Evolutionary conservation across 2,329 filamentous ascomycete species (phyloP), one percentile per base, ranked within the genome.

Genomic region (Ophiostoma quercus): DNA sequence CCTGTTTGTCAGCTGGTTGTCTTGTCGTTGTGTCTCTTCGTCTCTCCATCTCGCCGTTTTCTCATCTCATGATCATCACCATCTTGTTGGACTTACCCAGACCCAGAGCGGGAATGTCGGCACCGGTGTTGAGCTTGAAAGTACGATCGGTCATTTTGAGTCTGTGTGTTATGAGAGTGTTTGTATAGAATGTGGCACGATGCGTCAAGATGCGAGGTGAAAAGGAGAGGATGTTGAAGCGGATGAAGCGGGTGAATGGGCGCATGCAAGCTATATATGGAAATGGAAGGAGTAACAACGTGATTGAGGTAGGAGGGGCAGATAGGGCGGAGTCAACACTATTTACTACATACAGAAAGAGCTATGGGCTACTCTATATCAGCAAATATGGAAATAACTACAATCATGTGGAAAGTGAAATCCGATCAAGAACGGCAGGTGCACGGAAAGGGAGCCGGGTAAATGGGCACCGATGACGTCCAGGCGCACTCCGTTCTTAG

Each of bases 121-220:
- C 79, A 71, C 87, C 87, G 51, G 83, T 88, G 81, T 90, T 90
- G 74, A 90, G 84, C 76, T 84, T 88, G 79, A 87, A 89, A 29
- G 80, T 82, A 73, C 84, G 81, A 73, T 82, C 81, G 71, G 84
- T 80, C 85, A 88, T 88, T 72, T 69, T 81, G 69, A 6, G 25
- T 54, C 29, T 25, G 29, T 5, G 12, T 43, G 43, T 37, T 57
- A 29, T 54, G 39, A 39, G 39, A 11, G 32, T 32, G 16, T 19
- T n/a, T 32, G 39, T 7, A 19, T 16, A 11, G 8, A 34, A 1
- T n/a, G 32, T 9, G 22, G 8, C 32, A 39, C 34, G n/a, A 19
- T 34, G 9, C 11, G 19, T 22, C 19, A 65, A 39, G 34, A 65
- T 6, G 19, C 62, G 62, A 34, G 34, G 39, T 8, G 62, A 65